These are phyloP conservation scores for Tubosaeta sp. DNA, from an alignment of 768 basidiomycete species.

Conservation along the genomic window DNA sequence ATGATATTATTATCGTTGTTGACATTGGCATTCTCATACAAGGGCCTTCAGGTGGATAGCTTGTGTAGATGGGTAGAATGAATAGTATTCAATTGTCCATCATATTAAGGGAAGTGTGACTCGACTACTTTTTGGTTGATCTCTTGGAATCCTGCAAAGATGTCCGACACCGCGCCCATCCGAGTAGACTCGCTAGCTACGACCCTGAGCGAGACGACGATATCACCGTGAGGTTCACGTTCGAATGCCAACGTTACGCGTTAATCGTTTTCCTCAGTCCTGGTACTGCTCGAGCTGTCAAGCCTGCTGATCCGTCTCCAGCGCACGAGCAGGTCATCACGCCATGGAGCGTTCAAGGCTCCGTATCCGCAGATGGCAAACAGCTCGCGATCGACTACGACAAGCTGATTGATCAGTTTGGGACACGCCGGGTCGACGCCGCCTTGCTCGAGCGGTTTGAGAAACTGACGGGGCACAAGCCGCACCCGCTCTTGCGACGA, in stretches of 20 bases:
- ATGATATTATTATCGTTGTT: conserved; percentile 27
- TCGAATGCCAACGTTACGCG: not conserved
- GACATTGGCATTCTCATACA: conserved; percentile 14
- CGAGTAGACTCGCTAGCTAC: conserved; percentile 28
- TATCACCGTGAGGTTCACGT: conserved; percentile 29
- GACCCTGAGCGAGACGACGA: conserved; percentile 21
- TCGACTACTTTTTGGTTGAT: not conserved
- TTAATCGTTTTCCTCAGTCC: conserved; percentile 6
- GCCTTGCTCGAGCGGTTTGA: conserved; percentile 87
- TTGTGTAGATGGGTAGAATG: conserved; percentile 6
- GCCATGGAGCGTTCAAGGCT: conserved; percentile 97
- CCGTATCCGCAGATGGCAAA: conserved; percentile 81
- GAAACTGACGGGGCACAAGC: conserved; percentile 79
- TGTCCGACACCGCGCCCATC: conserved; percentile 20
- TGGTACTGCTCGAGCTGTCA: conserved; percentile 25
- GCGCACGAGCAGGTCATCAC: conserved; percentile 78
- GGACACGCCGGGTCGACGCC: conserved; percentile 75
- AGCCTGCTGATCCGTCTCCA: conserved; percentile 27
- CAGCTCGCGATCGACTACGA: conserved; percentile 95
- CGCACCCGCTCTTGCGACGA: conserved; percentile 83
- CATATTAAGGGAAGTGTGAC: not conserved
- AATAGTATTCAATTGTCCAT: not conserved
- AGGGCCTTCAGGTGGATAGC: not conserved
- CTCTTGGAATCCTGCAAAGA: conserved; percentile 5
- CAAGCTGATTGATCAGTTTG: conserved; percentile 91